phyloP scores from a whole-genome alignment of 345 rosid genomes.

The Moricandia arvensis region DNA sequence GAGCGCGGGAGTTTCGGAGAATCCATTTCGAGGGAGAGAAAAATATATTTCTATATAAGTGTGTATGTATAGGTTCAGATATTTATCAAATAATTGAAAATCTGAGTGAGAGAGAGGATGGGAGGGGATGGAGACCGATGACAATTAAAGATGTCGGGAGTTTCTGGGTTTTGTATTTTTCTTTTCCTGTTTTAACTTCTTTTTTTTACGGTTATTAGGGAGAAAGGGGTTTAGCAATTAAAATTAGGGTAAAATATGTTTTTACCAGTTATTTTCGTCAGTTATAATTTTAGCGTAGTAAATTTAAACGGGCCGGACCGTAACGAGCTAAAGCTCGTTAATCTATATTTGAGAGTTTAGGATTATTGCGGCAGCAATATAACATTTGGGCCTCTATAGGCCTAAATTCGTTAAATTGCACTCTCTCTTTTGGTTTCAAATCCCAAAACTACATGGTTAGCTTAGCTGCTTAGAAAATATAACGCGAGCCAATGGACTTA shows the following conservation, averaged over 20 bases:
- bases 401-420: too few species aligned
- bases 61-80: neutral
- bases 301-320: neutral
- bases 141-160: neutral
- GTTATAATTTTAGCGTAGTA: neutral
- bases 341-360: neutral
- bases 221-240: conserved; percentile 11
- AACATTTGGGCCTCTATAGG: neutral
- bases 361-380: neutral
- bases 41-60: neutral
- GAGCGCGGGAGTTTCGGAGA: conserved; percentile 39
- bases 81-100: conserved; percentile 1
- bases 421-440: neutral
- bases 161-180: conserved; percentile 21
- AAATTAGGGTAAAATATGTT: neutral
- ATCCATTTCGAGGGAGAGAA: conserved; percentile 31
- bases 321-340: neutral
- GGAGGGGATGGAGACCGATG: conserved; percentile 28
- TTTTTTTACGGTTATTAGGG: conserved; percentile 3
- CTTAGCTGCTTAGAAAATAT: neutral
- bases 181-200: neutral
- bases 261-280: neutral
- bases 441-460: neutral
- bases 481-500: neutral
- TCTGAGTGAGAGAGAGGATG: conserved; percentile 11